Base-by-base conservation (phyloP, 768 basidiomycete species). In the Scleroderma citrinum region DNA sequence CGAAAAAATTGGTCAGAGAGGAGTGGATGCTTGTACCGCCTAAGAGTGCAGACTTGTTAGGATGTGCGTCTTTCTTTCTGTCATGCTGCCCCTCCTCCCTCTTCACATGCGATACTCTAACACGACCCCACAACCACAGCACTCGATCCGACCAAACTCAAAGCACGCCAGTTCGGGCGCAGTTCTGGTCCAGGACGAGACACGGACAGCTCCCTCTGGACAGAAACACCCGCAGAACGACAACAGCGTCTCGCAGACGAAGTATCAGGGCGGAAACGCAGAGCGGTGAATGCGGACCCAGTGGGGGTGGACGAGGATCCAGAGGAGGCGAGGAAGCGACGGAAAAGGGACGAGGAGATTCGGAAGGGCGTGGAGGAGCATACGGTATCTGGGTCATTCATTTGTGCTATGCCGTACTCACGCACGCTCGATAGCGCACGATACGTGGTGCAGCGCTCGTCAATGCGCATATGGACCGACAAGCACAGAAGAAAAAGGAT, bases 1-100 rank as follows among this genome's bases (percentile, higher is more conserved):
- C 88, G 11, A 92, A 92, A 65, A 76, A 78, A 34, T 71, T 82
- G 34, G 72, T 91, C 65, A 81, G 96, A 37, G 91, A 97, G 17
- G 93, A 94, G 65, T 99, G 96, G 96, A 99, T 99, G 96, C 76
- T 98, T 39, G 86, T 87, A 1, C 95, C 95, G 2, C 95, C 96
- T 0, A 81, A 85, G 17, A 79, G 83, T 1, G 83, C 87, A 2
- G 87, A 88, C 53, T 66, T 95, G 24, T 26, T 42, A 23, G 24
- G 23, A 29, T 42, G 40, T 42, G 24, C 31, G 24, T 11, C 16
- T 43, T 3, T 7, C 16, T 19, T 13, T 26, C 10, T 13, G 23
- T 20, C 13, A 32, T 11, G 21, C 17, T 44, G 8, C n/a, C 12
- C 21, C 16, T 6, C 24, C n/a, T 23, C 14, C 23, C 4, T 26